These are phyloP conservation scores for Penicillium sp. DNA, from an alignment of 2,329 filamentous ascomycete species.

Conservation along the genomic window DNA sequence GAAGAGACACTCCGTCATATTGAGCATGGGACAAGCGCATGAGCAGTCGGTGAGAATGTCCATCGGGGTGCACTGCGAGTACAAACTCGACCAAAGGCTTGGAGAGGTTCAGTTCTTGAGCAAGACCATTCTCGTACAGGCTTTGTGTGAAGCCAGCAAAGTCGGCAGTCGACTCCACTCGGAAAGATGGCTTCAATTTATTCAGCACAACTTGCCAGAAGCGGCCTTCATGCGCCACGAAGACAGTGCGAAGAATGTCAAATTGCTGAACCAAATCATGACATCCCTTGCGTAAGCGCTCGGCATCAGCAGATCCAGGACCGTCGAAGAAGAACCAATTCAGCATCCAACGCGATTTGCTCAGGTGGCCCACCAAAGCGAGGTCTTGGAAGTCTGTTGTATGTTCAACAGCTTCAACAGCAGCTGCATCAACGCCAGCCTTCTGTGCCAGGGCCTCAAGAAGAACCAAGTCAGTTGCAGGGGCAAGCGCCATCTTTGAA, in stretches of 20 bases:
- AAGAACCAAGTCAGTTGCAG: conserved; percentile 12
- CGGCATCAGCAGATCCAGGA: conserved; percentile 7
- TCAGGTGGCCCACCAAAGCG: conserved; percentile 2
- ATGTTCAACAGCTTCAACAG: not conserved
- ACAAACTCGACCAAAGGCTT: conserved; percentile 4
- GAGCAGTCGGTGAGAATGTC: conserved; percentile 4
- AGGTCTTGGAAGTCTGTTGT: conserved; percentile 18
- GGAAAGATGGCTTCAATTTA: not conserved
- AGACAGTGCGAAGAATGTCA: conserved; percentile 51
- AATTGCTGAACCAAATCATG: conserved; percentile 19
- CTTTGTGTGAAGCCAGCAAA: not conserved
- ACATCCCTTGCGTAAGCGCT: conserved; percentile 11
- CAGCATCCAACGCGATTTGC: not conserved
- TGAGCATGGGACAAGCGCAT: conserved; percentile 11
- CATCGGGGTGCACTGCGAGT: conserved; percentile 2
- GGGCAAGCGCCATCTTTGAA: conserved; percentile 1
- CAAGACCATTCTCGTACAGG: not conserved
- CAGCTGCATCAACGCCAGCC: not conserved
- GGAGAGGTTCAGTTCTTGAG: conserved; percentile 1
- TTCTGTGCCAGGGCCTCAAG: conserved; percentile 19
- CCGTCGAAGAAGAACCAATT: conserved; percentile 12
- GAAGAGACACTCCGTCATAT: conserved; percentile 12
- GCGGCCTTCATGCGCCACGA: conserved; percentile 42
- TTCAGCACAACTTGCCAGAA: conserved; percentile 39
- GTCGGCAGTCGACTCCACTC: conserved; percentile 3